A percentile compares a stretch with the other conserved stretches of the same genome.
phyloP scores from a whole-genome alignment of 495 filamentous ascomycete species.

The Lentithecium fluviatile region DNA sequence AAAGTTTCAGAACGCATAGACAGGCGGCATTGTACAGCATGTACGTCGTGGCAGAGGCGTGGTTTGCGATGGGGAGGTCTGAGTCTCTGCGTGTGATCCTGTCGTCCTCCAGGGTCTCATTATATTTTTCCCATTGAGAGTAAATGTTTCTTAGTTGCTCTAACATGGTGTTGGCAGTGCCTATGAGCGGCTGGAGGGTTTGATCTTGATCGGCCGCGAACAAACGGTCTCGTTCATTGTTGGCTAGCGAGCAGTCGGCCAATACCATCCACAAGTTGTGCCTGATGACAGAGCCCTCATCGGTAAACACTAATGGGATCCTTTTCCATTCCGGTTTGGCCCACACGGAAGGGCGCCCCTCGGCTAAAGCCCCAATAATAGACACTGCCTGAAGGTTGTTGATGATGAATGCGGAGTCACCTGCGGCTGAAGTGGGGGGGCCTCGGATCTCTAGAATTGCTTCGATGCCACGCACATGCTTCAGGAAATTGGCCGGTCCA shows the following conservation, averaged over 20 bases:
- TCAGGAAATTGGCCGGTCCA: constrained; percentile 9
- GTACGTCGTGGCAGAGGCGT: constrained; percentile 4
- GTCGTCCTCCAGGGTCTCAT: neutral
- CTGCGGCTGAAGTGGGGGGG: neutral
- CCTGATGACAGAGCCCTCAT: neutral
- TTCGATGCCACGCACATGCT: constrained; percentile 18
- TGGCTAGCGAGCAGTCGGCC: constrained; percentile 13
- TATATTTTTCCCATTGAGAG: neutral
- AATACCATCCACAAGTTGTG: neutral
- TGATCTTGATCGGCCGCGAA: neutral
- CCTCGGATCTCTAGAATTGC: constrained; percentile 12
- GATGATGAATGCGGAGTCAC: neutral
- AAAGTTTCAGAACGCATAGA: constrained; percentile 1
- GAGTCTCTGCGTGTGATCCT: neutral
- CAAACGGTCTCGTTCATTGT: neutral
- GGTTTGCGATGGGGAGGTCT: constrained; percentile 4
- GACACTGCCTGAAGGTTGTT: neutral
- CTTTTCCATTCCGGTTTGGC: constrained; percentile 17
- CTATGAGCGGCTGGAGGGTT: neutral
- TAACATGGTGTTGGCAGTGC: neutral
- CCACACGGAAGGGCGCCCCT: neutral
- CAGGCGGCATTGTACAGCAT: constrained; percentile 13
- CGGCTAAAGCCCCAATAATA: constrained; percentile 11
- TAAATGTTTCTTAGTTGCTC: neutral
- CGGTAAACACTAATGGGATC: neutral